A percentile compares a stretch with the other conserved stretches of the same genome.
Evolutionary conservation across 2,329 filamentous ascomycete genomes (phyloP).

Genomic region (Tolypocladium inflatum): DNA sequence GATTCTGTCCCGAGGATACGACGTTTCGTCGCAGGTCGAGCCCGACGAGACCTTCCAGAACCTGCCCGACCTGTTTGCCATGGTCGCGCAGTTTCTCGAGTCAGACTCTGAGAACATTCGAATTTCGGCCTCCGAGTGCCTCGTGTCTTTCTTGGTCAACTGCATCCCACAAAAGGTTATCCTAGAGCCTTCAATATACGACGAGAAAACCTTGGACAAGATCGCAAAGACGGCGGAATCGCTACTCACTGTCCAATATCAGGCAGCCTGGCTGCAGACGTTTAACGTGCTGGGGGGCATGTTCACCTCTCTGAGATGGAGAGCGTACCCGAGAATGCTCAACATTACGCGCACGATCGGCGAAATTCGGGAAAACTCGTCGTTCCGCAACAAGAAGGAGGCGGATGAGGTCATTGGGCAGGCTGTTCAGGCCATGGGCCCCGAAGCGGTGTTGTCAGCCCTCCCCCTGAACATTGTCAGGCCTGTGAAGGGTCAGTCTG

Average conservation of each 20-base stretch:
- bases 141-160: constrained; percentile 87
- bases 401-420: constrained; percentile 84
- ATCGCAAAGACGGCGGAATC: constrained; percentile 63
- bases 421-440: constrained; percentile 83
- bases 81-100: constrained; percentile 73
- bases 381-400: constrained; percentile 89
- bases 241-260: constrained; percentile 81
- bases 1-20: constrained; percentile 87
- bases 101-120: constrained; percentile 89
- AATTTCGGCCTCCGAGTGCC: constrained; percentile 85
- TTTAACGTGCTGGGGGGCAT: constrained; percentile 82
- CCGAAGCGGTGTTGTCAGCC: constrained; percentile 70
- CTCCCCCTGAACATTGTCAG: constrained; percentile 79
- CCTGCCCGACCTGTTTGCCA: constrained; percentile 71
- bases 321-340: constrained; percentile 66
- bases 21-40: constrained; percentile 81
- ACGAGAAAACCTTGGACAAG: constrained; percentile 82
- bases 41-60: constrained; percentile 89
- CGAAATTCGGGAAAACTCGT: constrained; percentile 76
- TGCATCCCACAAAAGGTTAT: constrained; percentile 78
- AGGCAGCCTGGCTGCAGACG: constrained; percentile 88
- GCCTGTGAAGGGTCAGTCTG: constrained; percentile 67
- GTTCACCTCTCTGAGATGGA: constrained; percentile 82
- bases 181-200: constrained; percentile 80
- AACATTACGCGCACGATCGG: constrained; percentile 72